Evolutionary conservation across 1,139 yeast genomes (phyloP).

Genomic region (Candida smagusa): DNA sequence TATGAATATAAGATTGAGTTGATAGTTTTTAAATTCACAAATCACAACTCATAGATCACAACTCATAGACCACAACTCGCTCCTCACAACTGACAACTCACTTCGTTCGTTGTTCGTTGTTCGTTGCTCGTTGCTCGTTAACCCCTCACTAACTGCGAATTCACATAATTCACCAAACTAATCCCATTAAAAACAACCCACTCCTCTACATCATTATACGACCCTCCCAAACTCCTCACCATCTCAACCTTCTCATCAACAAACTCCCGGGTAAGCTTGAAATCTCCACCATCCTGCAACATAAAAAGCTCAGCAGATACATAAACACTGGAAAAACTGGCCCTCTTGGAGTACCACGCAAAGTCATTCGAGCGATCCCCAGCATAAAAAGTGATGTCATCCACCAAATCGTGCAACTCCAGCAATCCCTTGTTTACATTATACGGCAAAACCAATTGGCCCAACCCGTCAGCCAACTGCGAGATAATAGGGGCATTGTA

Average conservation of each 20-base stretch:
- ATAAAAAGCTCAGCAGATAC: constrained; percentile 74
- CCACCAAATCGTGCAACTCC: constrained; percentile 73
- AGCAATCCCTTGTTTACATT: constrained; percentile 50
- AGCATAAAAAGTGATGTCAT: constrained; percentile 77
- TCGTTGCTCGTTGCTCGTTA: constrained; percentile 16
- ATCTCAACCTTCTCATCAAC: constrained; percentile 60
- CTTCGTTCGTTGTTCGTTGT: too few relatives aligned
- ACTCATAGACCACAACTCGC: too few relatives aligned
- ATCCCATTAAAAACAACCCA: constrained; percentile 73
- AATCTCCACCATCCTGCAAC: constrained; percentile 69
- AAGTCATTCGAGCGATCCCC: constrained; percentile 84
- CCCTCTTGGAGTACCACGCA: constrained; percentile 90
- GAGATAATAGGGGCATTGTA: constrained; percentile 55
- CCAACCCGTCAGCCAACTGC: constrained; percentile 48
- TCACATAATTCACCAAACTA: constrained; percentile 63
- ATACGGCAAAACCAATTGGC: constrained; percentile 53
- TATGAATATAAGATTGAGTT: too few relatives aligned
- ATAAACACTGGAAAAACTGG: constrained; percentile 65
- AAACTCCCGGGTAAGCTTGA: constrained; percentile 56
- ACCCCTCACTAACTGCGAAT: constrained; percentile 68
- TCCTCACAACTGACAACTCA: too few relatives aligned
- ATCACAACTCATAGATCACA: too few relatives aligned
- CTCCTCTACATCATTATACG: constrained; percentile 64
- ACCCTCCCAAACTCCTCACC: constrained; percentile 53
- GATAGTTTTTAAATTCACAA: too few relatives aligned